Base-by-base conservation (phyloP, 768 basidiomycete genomes). In the Suillus lakei region DNA sequence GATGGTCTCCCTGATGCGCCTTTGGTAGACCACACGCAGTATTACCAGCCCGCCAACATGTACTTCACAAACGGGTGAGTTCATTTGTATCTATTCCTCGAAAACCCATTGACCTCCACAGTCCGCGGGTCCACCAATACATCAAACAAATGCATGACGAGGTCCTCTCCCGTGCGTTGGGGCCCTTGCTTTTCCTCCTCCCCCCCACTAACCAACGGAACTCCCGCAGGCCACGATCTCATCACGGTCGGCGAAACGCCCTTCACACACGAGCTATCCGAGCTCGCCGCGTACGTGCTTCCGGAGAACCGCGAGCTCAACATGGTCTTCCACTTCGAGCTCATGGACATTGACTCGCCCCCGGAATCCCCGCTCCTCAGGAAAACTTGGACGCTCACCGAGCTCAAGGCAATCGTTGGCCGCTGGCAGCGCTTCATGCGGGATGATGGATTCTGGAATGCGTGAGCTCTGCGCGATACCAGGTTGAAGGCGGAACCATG, bases 181-280 rank as follows among this genome's bases (percentile, higher is more conserved):
- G 2, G 23, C 63, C 46, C 39, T 30, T 56, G 50, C 68, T 59
- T 65, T 67, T 68, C 23, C 21, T 21, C 50, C 67, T 70, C 18
- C 63, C 23, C 48, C 23, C 54, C 13, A 44, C 32, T 2, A 18
- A 8, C 28, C 4, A 41, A 32, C 34, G 38, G 18, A 48, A 65
- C n/a, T 61, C 21, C 38, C 9, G 30, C 69, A 90, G 87, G 79
- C 41, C 79, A 85, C 60, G 83, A 87, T 64, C 69, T 86, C 21
- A 87, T 89, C 68, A 89, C 87, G 28, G 88, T 90, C n/a, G 88
- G 89, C 58, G 89, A 88, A 74, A 84, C 85, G 0, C 86, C 87
- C 0, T 86, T 85, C 71, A 88, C 88, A 4, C 81, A 87, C 67
- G 80, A 82, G 59, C 75, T 86, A 8, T 74, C 80, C 9, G 76